A percentile compares a stretch with the other conserved stretches of the same genome.
phyloP scores from a whole-genome alignment of 2,329 filamentous ascomycete genomes.

The Neurospora sp. region DNA sequence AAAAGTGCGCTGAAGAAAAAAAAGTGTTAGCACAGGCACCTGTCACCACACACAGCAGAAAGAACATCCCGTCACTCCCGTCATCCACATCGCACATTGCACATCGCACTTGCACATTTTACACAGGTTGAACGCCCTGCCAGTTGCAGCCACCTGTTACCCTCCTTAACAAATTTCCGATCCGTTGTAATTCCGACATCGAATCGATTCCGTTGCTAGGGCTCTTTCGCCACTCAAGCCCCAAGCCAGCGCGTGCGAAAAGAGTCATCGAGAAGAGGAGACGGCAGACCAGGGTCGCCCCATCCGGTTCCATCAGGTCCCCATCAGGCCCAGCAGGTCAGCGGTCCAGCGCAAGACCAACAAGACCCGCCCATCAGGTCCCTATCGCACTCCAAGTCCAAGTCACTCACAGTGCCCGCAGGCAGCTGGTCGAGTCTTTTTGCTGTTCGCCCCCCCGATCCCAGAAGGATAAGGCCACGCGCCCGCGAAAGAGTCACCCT shows the following conservation, averaged over 20 bases:
- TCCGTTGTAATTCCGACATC: slow-evolving; percentile 2
- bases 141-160: slow-evolving; percentile 27
- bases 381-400: not conserved
- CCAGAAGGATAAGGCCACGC: slow-evolving; percentile 11
- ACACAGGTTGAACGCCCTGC: slow-evolving; percentile 7
- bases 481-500: slow-evolving; percentile 16
- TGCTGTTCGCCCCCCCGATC: not conserved
- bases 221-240: slow-evolving; percentile 10
- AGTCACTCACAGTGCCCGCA: not conserved
- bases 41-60: not conserved
- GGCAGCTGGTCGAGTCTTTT: not conserved
- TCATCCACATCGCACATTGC: slow-evolving; percentile 8
- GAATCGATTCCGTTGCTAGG: slow-evolving; percentile 9
- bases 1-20: not conserved
- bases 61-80: not conserved
- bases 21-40: not conserved
- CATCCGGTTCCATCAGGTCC: slow-evolving; percentile 14
- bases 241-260: slow-evolving; percentile 16
- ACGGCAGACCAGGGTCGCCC: slow-evolving; percentile 15
- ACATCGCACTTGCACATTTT: slow-evolving; percentile 1
- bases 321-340: slow-evolving; percentile 10
- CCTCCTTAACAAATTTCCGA: not conserved
- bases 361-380: not conserved
- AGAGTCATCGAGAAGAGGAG: slow-evolving; percentile 17
- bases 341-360: not conserved